Base-by-base conservation (phyloP, 2,329 filamentous ascomycete genomes). In the Parastagonospora nodorum region DNA sequence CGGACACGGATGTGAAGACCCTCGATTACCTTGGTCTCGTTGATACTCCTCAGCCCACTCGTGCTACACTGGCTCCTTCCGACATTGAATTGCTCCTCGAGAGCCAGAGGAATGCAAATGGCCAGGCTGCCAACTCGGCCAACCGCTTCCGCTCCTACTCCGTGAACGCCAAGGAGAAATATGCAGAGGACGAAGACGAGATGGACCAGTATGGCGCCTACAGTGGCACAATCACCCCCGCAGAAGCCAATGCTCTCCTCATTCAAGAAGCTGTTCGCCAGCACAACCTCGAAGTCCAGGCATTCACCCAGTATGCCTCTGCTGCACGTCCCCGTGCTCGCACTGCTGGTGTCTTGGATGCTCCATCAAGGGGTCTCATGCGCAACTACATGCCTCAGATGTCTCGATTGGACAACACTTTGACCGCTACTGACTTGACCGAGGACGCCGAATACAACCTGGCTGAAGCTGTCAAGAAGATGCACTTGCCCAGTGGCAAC, bases 111-210 rank as follows among this genome's bases (percentile, higher is more conserved):
- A 70, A 80, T 51, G 87, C 88, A 38, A 89, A 68, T 48, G 69
- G 60, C 53, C 70, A 68, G 38, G 72, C 89, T 66, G 83, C 90
- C 60, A 88, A 87, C 58, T 89, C 72, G 37, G 82, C 88, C 38
- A 97, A 89, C 72, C 86, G 94, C 45, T 96, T 97, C 80, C 87
- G 94, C 40, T 99, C 94, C 1, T 97, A 97, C 74, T 99, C 94
- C 1, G 94, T 99, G 59, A 99, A 99, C 74, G 95, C 96, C 48
- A 97, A 96, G 75, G 93, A 97, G 72, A 95, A 94, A 73, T 86
- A 75, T 64, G 61, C 69, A 9, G 66, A 74, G 0, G 77, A 78
- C 2, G 83, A 83, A 0, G 86, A 86, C 57, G 78, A 83, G 48
- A 74, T 85, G 69, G 87, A 90, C 12, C 90, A 89, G 53, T 86